Base-by-base conservation (phyloP, 2,329 filamentous ascomycete species). In the Fusarium papillatum region DNA sequence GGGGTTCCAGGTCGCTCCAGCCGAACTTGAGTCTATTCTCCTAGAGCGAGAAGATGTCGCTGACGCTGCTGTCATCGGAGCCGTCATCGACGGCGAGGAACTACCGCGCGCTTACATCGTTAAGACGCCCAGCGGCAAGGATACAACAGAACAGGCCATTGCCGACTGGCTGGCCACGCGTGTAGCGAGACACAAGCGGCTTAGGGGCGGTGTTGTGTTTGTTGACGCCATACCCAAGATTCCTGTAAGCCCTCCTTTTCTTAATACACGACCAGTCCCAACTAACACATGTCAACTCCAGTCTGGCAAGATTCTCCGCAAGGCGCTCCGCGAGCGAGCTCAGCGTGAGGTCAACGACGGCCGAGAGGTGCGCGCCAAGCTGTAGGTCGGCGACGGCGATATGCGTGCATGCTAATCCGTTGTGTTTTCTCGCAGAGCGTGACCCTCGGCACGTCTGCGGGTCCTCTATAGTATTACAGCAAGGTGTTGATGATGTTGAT, bases 151-250 rank as follows among this genome's bases (percentile, higher is more conserved):
- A 61, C 66, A 76, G 48, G 91, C 93, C 1, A 90, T 95, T 68
- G 86, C 88, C 41, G 81, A 85, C 24, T 96, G 93, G 89, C 86
- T 95, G 79, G 89, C 90, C 26, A 87, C 87, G 63, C 90, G 89
- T 64, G 93, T 95, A 16, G 88, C 90, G 3, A 86, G 85, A 57
- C 90, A 93, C 76, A 96, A 96, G 83, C 87, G 90, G 72, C 86
- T 95, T 62, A 90, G 87, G 36, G 94, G 94, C 0, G 94, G 94
- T 2, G 91, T 96, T 2, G 85, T 89, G 16, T 94, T 95, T 81
- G 83, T 92, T 3, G 90, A 94, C 53, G 85, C 85, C 7, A 92
- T 95, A 62, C 94, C 94, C 4, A 84, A 83, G 78, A 82, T 83
- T 76, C 91, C 91, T 43, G 90, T 92, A 80, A 81, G 87, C 60